Base-by-base conservation (phyloP, 768 basidiomycete genomes). In the Russula griseocarnosa region DNA sequence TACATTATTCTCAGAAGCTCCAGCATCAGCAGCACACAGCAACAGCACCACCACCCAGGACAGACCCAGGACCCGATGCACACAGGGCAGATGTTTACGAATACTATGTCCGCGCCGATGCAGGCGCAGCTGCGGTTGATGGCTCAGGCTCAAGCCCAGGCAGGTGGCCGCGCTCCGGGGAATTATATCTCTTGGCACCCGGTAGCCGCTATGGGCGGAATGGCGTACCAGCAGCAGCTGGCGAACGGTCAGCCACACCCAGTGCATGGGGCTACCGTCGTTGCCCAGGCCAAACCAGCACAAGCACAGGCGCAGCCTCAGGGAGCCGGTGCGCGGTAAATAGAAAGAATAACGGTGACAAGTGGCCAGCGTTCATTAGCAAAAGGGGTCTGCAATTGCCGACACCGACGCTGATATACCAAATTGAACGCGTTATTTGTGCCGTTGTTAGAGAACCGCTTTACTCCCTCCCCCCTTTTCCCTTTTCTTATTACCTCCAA, bases 31-130 rank as follows among this genome's bases (percentile, higher is more conserved):
- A 55, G 24, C 63, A 65, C n/a, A 8, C 70, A 70, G 14, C 62
- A 61, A 11, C 66, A 68, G 49, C 67, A 66, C 22, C 66, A 55
- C 13, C 62, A 61, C 3, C 68, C 69, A 32, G 55, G 60, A 49
- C 69, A 62, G 55, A 64, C 67, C 47, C 71, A 68, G 36, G 66
- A 70, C 61, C 42, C 67, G 58, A 20, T 64, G 54, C 73, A 68
- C 54, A 65, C 65, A 56, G 61, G 44, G 42, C 70, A 67, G 54
- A 55, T 71, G 70, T 69, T 62, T 60, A 36, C 63, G 60, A 65
- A 69, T 69, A 56, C 38, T 40, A 40, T 40, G 38, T 63, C 10
- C 36, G 11, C 36, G 36, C 13, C 1, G 36, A 69, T 40, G 66
- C 57, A 61, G 34, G 60, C 63, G 63, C 65, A 55, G 30, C 24